Base-by-base conservation (phyloP, 208 protist species). In the Zelonia costaricensis region DNA sequence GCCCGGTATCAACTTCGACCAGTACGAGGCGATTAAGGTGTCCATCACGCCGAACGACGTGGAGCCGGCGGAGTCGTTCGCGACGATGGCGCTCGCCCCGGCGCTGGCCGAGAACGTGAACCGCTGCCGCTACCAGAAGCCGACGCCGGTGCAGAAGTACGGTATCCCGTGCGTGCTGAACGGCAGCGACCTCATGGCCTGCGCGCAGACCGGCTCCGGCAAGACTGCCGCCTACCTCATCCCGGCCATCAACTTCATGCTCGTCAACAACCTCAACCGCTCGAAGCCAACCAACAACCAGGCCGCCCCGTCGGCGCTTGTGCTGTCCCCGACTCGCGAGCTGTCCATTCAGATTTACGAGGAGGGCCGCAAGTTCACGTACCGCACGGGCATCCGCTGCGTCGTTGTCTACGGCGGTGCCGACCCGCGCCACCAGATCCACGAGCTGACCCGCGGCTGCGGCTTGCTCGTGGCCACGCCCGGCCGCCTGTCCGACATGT, bases 171-270 rank as follows among this genome's bases (percentile, higher is more conserved):
- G 98, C 62, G 94, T 98, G 15, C 28, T 93, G 4, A 63, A 76
- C 9, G 89, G 92, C 22, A 66, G 94, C 38, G 98, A 99, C 76
- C 70, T 99, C 4, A 99, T 99, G 98, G 97, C 96, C 5, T 99
- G 98, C 68, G 98, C 98, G 7, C 98, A 99, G 85, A 99, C 98
- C 20, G 98, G 97, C 52, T 99, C 98, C 16, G 98, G 98, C 57
- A 99, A 99, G 85, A 99, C 98, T 3, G 98, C 97, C 25, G 97
- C 98, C 20, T 99, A 99, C 81, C 82, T 99, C 2, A 75, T 99
- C 20, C 98, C 98, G 16, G 96, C 97, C 36, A 97, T 99, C 52
- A 92, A 92, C 63, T 84, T 85, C 49, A 91, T 95, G 72, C 71
- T 92, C 25, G 54, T 80, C 30, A 94, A 94, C 69, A 85, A 80